Evolutionary conservation across 2,329 filamentous ascomycete species (phyloP), one percentile per base, ranked within the genome.

Genomic region (Penicillium brevicompactum): DNA sequence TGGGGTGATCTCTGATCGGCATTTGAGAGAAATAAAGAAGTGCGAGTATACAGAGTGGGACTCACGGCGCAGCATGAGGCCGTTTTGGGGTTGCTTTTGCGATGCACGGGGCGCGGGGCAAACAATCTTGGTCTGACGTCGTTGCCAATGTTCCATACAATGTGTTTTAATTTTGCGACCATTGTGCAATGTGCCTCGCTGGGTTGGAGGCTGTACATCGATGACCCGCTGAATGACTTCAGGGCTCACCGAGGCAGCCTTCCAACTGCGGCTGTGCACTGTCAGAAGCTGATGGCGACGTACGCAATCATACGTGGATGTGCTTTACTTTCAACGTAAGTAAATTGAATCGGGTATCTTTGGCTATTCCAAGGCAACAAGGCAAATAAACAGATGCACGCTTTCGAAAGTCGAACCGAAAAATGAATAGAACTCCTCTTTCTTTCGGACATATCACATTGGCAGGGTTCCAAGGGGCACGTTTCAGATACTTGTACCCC

Each of bases 331-430:
- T 37, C 34, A 37, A 37, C 34, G 34, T 37, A n/a, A 37, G 22
- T 37, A 11, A 24, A 49, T 40, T 50, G 22, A 32, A 41, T 34
- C 21, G 52, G 52, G 52, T 54, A 54, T 54, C 52, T 21, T 14
- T 40, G 41, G 41, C 46, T 45, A 41, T 50, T 46, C 18, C 32
- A 41, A 46, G 14, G 41, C 7, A 50, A 27, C 7, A 50, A 27
- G 8, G 24, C 24, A 27, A 43, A 18, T 45, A 51, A 40, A 46
- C 3, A 27, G 14, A 50, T 45, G 47, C 46, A 50, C 31, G 47
- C 41, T 41, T 32, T 46, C 30, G 14, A 32, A 18, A 10, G 22
- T 30, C 38, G 34, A 30, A 43, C 30, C 30, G 14, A n/a, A 54
- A 34, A 22, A 24, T 11, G 14, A 48, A 27, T 2, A 18, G 38